Evolutionary conservation across 768 basidiomycete genomes (phyloP), one percentile per base, ranked within the genome.

Genomic region (Hypholoma fasciculare): DNA sequence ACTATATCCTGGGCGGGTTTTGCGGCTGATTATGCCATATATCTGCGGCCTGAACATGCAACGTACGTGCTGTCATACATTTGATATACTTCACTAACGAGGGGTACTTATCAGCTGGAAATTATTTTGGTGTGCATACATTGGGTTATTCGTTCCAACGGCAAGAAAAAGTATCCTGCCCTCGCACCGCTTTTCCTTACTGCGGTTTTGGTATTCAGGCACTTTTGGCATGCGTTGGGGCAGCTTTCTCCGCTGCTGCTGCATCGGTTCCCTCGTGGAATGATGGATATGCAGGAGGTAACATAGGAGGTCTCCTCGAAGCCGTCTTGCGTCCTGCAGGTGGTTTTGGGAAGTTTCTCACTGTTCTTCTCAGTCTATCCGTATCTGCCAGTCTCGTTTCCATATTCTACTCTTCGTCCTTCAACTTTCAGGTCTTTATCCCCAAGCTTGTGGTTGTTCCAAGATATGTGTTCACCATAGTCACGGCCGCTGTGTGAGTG

Each of bases 331-430:
- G 75, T 16, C 90, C 90, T 1, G 76, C 78, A 0, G 83, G 84
- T 17, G 81, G 80, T 23, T 92, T 91, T 69, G 86, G 90, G 3
- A 88, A 90, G 65, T 87, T 92, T 73, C 74, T 92, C 46, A 87
- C 86, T 0, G 88, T 93, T 39, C 73, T 96, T 49, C 78, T 95
- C 61, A 89, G 89, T 55, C 76, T 96, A 26, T 89, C 87, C 54
- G 89, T 93, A 42, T 84, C 85, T 1, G 89, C 84, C 1, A 94
- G 93, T 72, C 86, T 91, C 39, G 88, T 90, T 1, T 83, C 87
- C 1, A 88, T 91, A 12, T 84, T 93, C 57, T 96, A 96, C 69
- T 90, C 87, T 34, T 81, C 88, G 50, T 82, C 85, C 1, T 78
- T 93, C 56, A 87, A 83, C 67, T 75, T 90, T 61, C 91, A 93